Conservation (phyloP, 805 yeast genomes). For the Zygosaccharomyces bailii region DNA sequence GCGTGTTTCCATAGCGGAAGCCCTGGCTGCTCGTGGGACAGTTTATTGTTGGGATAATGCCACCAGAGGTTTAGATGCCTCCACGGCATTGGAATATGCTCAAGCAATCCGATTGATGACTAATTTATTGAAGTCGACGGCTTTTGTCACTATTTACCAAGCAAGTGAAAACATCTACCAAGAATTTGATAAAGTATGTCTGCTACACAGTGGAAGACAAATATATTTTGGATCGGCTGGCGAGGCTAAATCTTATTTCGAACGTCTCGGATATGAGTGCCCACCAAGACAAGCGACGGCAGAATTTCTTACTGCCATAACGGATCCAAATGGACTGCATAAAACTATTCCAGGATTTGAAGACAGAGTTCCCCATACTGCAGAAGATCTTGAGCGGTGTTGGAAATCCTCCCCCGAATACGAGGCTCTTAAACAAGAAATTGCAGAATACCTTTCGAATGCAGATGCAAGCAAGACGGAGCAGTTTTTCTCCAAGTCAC, state of each 20-base stretch:
- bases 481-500: conserved; percentile 31
- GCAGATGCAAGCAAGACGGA: conserved; percentile 41
- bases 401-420: conserved; percentile 33
- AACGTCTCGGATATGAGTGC: conserved; percentile 50
- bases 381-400: conserved; percentile 45
- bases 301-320: conserved; percentile 57
- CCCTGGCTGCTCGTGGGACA: conserved; percentile 43
- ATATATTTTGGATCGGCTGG: conserved; percentile 45
- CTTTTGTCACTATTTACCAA: conserved; percentile 47
- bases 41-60: conserved; percentile 53
- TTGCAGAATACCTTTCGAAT: conserved; percentile 26
- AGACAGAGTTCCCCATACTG: conserved; percentile 36
- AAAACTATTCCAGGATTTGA: conserved; percentile 38
- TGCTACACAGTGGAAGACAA: conserved; percentile 47
- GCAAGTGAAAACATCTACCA: conserved; percentile 48
- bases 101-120: conserved; percentile 44
- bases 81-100: conserved; percentile 48
- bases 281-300: conserved; percentile 58
- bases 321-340: conserved; percentile 51
- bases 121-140: conserved; percentile 39
- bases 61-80: conserved; percentile 49
- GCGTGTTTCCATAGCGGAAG: conserved; percentile 63
- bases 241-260: conserved; percentile 46
- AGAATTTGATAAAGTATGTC: conserved; percentile 46
- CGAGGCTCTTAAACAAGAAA: conserved; percentile 21